Base-by-base conservation (phyloP, 768 basidiomycete genomes). In the Mycena leptocephala region DNA sequence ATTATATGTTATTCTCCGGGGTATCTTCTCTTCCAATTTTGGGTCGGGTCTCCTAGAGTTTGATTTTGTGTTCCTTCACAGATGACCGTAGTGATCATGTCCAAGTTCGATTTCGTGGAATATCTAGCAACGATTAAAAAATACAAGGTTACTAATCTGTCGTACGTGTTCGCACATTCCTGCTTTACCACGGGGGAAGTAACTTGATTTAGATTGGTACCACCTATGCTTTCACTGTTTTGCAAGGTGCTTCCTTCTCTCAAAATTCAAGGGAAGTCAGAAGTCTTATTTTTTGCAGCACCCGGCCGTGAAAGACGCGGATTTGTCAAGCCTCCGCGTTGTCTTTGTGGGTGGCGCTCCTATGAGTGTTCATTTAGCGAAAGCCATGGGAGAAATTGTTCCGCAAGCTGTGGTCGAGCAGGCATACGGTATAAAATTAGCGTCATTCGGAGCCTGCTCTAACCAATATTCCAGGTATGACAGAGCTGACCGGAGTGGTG, bases 81-180 rank as follows among this genome's bases (percentile, higher is more conserved):
- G 83, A 78, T 82, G 6, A 79, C 85, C 1, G 55, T 88, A 46
- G 87, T 88, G 28, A 81, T 89, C 24, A 76, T 88, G 16, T 83
- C 86, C 43, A 87, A 84, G 72, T 90, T 89, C 74, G 84, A 78
- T 70, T 87, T 87, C 64, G 71, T 76, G 35, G 84, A 84, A 11
- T 84, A 87, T 28, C 66, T 74, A 9, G 55, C 64, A 3, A 61
- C 64, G 68, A 85, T 90, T 26, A 73, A 80, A 46, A 83, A 80
- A 28, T 85, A 88, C 78, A 82, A 81, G 70, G 84, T 89, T 62
- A 84, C 81, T 5, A 81, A 88, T 58, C 75, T 89, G 35, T 82
- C 81, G 87, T 88, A 75, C 63, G 80, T 78, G 14, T 55, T 2
- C 53, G 26, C 26, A 14, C 6, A 3, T 30, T 55, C 4, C 16